Conservation (phyloP, 805 yeast genomes). For the Metschnikowia bowlesiae region DNA sequence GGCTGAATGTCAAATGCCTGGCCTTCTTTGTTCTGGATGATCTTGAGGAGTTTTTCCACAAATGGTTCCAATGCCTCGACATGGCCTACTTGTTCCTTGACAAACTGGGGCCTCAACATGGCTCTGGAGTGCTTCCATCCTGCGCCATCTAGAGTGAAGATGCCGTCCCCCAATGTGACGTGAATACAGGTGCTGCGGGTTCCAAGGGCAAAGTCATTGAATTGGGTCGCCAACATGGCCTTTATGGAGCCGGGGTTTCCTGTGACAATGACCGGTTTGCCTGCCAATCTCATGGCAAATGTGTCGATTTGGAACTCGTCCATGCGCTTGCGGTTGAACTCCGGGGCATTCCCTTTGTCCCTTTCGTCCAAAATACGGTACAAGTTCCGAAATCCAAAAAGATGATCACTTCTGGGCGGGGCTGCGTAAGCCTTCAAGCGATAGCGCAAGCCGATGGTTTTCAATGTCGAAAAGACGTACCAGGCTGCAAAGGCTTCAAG, state of each 20-base stretch:
- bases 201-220: conserved; percentile 23
- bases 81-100: conserved; percentile 25
- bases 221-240: conserved; percentile 27
- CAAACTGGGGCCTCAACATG: conserved; percentile 27
- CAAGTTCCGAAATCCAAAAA: conserved; percentile 11
- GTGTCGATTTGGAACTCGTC: conserved; percentile 4
- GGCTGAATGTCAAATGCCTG: conserved; percentile 14
- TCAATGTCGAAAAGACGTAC: background rate
- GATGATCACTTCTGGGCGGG: conserved; percentile 8
- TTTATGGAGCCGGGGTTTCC: conserved; percentile 23
- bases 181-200: conserved; percentile 19
- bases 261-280: conserved; percentile 10
- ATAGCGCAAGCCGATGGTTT: conserved; percentile 1
- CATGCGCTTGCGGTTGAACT: conserved; percentile 8
- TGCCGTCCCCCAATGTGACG: conserved; percentile 24
- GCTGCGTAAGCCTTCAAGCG: conserved; percentile 9
- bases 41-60: conserved; percentile 16
- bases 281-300: conserved; percentile 8
- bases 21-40: conserved; percentile 12
- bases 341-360: conserved; percentile 9
- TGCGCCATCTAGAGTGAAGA: conserved; percentile 25
- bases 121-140: conserved; percentile 28
- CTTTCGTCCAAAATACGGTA: conserved; percentile 4
- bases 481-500: conserved; percentile 2
- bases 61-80: conserved; percentile 24